These are phyloP conservation scores for Fraxinus baroniana DNA, from an alignment of 305 asterid genomes.

Conservation along the genomic window DNA sequence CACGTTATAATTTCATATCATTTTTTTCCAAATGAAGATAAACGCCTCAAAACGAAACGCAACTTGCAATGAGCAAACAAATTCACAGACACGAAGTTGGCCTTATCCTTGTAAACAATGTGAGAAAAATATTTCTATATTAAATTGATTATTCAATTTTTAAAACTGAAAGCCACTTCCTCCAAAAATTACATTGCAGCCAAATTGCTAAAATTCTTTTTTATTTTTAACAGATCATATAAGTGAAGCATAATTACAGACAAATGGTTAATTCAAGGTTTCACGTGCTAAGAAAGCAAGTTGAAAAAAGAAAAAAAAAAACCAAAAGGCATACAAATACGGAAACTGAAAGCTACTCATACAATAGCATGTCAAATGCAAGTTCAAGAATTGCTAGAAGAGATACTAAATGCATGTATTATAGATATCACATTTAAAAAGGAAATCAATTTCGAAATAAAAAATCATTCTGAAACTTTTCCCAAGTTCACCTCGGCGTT, in stretches of 20 bases:
- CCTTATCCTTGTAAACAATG: too few species aligned
- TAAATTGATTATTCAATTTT: too few species aligned
- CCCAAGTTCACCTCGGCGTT: background rate
- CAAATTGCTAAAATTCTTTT: background rate
- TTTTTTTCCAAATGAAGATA: too few species aligned
- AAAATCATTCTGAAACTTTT: background rate
- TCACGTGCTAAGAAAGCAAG: background rate
- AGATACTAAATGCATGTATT: background rate
- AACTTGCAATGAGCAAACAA: too few species aligned
- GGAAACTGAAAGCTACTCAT: background rate
- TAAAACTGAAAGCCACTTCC: constrained; percentile 7
- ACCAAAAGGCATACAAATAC: background rate
- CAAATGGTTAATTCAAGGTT: background rate
- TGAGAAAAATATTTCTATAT: too few species aligned
- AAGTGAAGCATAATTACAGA: background rate
- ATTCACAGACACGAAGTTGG: too few species aligned
- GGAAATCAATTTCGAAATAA: background rate
- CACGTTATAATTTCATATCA: too few species aligned
- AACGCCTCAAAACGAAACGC: too few species aligned
- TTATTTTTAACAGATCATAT: background rate
- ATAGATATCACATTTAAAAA: background rate
- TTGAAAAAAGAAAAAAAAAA: background rate
- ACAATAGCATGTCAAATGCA: background rate
- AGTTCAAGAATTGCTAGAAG: background rate
- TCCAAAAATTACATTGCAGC: constrained; percentile 12